A percentile compares a stretch with the other conserved stretches of the same genome.
phyloP scores from a whole-genome alignment of 441 rosid species.

The Euphorbia corollata region DNA sequence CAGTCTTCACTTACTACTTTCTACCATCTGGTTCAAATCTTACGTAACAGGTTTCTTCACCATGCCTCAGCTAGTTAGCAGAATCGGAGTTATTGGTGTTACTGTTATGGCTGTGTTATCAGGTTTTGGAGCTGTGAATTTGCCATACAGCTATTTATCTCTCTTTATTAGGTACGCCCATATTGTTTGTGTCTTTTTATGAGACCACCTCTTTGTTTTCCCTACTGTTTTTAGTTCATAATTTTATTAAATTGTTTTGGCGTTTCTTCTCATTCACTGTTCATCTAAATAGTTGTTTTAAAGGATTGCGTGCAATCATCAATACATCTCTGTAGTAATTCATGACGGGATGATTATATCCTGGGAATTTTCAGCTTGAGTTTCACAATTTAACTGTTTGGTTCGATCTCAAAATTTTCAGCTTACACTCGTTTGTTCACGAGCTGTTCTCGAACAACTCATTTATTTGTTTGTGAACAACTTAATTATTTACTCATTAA shows the following conservation, averaged over 20 bases:
- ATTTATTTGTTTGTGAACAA: too few relatives aligned
- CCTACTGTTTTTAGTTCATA: not conserved
- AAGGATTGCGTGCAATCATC: not conserved
- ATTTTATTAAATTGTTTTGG: not conserved
- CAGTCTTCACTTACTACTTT: conserved; percentile 10
- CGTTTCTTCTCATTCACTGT: not conserved
- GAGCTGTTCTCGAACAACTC: too few relatives aligned
- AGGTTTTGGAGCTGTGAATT: conserved; percentile 97
- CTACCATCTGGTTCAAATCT: conserved; percentile 17
- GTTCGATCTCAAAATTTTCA: too few relatives aligned
- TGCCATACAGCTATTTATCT: conserved; percentile 94
- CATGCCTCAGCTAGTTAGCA: conserved; percentile 91
- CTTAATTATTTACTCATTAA: too few relatives aligned
- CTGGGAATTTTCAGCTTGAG: not conserved
- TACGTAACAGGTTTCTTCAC: conserved; percentile 74
- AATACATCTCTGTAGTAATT: not conserved
- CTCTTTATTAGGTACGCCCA: conserved; percentile 74
- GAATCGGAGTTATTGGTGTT: conserved; percentile 97
- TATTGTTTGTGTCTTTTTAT: not conserved
- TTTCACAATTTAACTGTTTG: not conserved
- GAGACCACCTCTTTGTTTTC: not conserved
- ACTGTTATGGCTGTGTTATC: conserved; percentile 97
- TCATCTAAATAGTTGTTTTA: not conserved
- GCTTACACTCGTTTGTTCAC: too few relatives aligned
- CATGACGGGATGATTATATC: not conserved